Conservation (phyloP, 1,139 yeast species). For the Sugiyamaella novakii region DNA sequence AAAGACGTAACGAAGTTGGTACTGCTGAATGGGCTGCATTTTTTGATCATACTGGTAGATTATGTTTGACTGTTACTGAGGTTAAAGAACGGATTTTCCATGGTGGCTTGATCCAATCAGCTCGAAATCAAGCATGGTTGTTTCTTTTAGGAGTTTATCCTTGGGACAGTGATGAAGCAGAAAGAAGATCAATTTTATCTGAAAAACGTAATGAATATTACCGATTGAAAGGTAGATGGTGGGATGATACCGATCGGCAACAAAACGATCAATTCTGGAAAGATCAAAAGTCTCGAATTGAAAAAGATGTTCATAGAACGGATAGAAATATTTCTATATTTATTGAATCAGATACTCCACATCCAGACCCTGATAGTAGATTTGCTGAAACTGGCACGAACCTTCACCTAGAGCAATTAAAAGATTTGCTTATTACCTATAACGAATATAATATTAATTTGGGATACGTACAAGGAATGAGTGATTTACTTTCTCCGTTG, state of each 20-base stretch:
- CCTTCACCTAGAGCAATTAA: slow-evolving; percentile 68
- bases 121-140: slow-evolving; percentile 81
- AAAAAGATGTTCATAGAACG: slow-evolving; percentile 90
- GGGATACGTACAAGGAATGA: slow-evolving; percentile 98
- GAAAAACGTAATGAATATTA: slow-evolving; percentile 67
- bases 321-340: slow-evolving; percentile 76
- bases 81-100: slow-evolving; percentile 83
- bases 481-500: slow-evolving; percentile 85
- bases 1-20: slow-evolving; percentile 66
- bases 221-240: slow-evolving; percentile 68
- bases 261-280: slow-evolving; percentile 73
- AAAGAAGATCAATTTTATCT: slow-evolving; percentile 59
- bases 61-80: slow-evolving; percentile 71
- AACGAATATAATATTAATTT: slow-evolving; percentile 79
- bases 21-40: slow-evolving; percentile 81
- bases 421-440: slow-evolving; percentile 81
- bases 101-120: slow-evolving; percentile 70
- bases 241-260: slow-evolving; percentile 60
- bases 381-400: slow-evolving; percentile 57
- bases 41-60: slow-evolving; percentile 77
- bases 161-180: slow-evolving; percentile 79
- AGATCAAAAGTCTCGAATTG: slow-evolving; percentile 86
- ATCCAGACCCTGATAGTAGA: slow-evolving; percentile 54
- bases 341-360: slow-evolving; percentile 54
- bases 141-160: slow-evolving; percentile 81